phyloP scores from a whole-genome alignment of 331 rosid genomes.

The Pyrus hybrid region DNA sequence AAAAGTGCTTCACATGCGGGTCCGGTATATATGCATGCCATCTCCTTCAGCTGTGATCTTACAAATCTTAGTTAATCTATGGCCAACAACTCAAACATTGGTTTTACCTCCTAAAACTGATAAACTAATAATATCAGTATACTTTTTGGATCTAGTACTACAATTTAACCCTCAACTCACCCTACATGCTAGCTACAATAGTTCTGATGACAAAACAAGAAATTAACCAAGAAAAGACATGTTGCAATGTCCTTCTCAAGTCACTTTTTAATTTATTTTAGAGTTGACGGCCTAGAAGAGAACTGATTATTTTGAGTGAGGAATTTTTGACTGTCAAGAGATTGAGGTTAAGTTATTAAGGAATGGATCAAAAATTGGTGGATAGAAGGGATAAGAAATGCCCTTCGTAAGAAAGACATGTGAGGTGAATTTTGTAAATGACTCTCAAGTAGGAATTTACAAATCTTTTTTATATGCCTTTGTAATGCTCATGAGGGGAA shows the following conservation, averaged over 20 bases:
- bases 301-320: not conserved
- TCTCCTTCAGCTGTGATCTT: not conserved
- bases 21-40: not conserved
- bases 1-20: not conserved
- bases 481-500: not conserved
- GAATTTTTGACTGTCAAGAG: not conserved
- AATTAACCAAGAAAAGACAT: not conserved
- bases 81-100: not conserved
- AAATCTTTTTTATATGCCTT: no score
- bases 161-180: not conserved
- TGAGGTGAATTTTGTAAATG: not conserved
- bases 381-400: not conserved
- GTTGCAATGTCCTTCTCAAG: conserved; percentile 2
- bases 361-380: not conserved
- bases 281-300: not conserved
- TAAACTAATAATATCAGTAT: not conserved
- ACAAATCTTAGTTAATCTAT: no score
- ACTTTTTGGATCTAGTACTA: not conserved
- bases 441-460: not conserved
- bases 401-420: no score
- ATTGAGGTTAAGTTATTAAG: not conserved
- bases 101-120: not conserved
- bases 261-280: not conserved
- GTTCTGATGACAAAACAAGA: not conserved
- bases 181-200: not conserved